Percentiles rank a stretch among this genome's conserved stretches.
phyloP scores from a whole-genome alignment of 768 basidiomycete genomes.

The Cystobasidium ongulense region DNA sequence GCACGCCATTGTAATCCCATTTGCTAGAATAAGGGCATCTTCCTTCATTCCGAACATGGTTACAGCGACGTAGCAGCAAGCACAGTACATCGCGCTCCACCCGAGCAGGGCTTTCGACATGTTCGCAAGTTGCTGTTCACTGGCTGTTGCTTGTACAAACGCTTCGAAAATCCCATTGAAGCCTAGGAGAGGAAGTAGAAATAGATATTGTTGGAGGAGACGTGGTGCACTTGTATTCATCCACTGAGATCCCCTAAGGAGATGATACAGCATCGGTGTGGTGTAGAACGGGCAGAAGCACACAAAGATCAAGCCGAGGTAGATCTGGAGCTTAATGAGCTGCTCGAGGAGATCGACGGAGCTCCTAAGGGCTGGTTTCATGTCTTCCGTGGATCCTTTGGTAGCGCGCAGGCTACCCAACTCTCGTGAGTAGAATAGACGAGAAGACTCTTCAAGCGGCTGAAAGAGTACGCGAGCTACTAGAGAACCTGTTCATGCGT shows the following conservation, averaged over 20 bases:
- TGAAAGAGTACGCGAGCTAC: constrained; percentile 88
- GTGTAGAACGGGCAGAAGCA: constrained; percentile 71
- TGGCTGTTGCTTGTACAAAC: constrained; percentile 72
- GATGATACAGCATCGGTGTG: constrained; percentile 54
- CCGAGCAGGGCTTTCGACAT: constrained; percentile 71
- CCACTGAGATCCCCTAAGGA: constrained; percentile 57
- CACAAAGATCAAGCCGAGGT: constrained; percentile 51
- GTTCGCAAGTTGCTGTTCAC: constrained; percentile 56
- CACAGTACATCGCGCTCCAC: constrained; percentile 64
- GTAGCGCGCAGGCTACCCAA: constrained; percentile 43
- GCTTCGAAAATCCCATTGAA: constrained; percentile 88
- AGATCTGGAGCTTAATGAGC: constrained; percentile 34
- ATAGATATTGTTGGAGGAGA: constrained; percentile 70
- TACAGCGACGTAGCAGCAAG: constrained; percentile 51
- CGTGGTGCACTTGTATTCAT: constrained; percentile 65
- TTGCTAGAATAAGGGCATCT: constrained; percentile 40
- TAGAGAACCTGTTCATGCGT: constrained; percentile 62
- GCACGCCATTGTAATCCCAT: constrained; percentile 40
- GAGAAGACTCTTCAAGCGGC: constrained; percentile 84
- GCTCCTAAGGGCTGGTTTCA: background rate
- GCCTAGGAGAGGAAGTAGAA: constrained; percentile 80
- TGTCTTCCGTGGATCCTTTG: background rate
- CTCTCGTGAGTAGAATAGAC: constrained; percentile 75
- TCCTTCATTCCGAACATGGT: constrained; percentile 53
- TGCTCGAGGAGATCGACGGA: constrained; percentile 17